These are phyloP conservation scores for Phanerodontia chrysosporium DNA, from an alignment of 768 basidiomycete species.

Conservation along the genomic window DNA sequence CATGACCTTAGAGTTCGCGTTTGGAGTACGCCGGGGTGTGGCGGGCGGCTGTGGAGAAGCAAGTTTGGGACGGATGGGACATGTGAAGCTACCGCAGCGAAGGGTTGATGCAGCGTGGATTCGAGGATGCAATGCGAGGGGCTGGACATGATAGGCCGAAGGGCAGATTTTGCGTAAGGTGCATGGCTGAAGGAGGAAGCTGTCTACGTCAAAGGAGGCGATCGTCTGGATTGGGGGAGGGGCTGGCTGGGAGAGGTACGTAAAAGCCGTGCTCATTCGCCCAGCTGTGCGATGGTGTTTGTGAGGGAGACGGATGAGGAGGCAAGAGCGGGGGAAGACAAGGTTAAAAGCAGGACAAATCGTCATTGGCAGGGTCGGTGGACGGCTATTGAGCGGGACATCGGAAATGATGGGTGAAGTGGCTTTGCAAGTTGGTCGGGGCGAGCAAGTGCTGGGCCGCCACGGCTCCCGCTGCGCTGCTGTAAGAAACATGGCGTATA, in stretches of 20 bases:
- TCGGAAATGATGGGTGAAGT: neutral
- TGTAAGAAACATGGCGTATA: neutral
- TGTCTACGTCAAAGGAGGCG: neutral
- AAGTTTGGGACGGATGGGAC: neutral
- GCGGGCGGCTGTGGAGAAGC: neutral
- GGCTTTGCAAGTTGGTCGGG: neutral
- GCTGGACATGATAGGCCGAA: neutral
- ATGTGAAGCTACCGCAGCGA: neutral
- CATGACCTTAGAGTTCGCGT: conserved; percentile 1
- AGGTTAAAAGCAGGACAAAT: neutral
- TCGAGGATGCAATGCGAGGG: neutral
- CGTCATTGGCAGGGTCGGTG: neutral
- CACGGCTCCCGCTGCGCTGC: neutral
- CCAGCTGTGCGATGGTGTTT: neutral
- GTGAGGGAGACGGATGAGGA: neutral
- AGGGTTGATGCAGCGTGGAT: neutral
- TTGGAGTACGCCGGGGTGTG: neutral
- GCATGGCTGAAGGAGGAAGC: neutral
- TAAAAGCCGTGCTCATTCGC: neutral
- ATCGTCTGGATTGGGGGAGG: neutral
- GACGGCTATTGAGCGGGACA: conserved; percentile 1
- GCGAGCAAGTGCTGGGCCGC: neutral
- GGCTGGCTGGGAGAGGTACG: neutral
- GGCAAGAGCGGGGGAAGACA: neutral
- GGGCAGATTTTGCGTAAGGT: neutral